Evolutionary conservation across 202 grass and related monocot genomes (phyloP), one percentile per base, ranked within the genome.

Genomic region (Carex arenaria): DNA sequence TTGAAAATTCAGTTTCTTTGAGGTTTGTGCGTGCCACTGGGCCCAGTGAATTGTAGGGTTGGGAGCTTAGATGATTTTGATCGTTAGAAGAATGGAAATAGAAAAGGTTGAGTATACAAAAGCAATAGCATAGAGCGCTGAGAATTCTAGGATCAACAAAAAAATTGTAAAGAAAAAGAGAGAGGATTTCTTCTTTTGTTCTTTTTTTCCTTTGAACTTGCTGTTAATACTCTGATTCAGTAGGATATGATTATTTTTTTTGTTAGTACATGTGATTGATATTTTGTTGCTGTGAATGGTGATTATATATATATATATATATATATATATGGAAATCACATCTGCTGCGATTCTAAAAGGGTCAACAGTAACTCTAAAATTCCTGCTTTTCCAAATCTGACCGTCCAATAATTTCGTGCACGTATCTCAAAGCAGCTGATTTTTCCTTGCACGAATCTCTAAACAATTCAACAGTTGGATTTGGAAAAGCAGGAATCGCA

Each of bases 1-100:
- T 97, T 36, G 57, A 74, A 52, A 81, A 97, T 47, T 92, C 90
- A 53, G 63, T 94, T 47, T 73, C 75, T 81, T 82, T 97, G 28
- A 92, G 87, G 83, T 65, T 94, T 80, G 92, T 86, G 67, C 88
- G 85, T 55, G 87, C 38, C 49, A 70, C 61, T 77, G 79, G 76
- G 8, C 23, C 75, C 23, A 78, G 52, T 30, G 69, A 71, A 69
- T 62, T 67, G 6, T 91, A 85, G 67, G 30, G 31, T 54, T 54
- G 2, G 45, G 47, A 55, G n/a, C 49, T 28, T 55, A 31, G 45
- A 32, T 55, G 6, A 75, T 32, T 32, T 23, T 55, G 47, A 55
- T 54, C 30, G 49, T 75, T 75, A 55, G 72, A 55, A 17, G 0
- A 3, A 75, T 55, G 49, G 49, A 75, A 75, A 55, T 55, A 75